Percentiles rank a stretch among this genome's conserved stretches.
Conservation (phyloP, 2,329 filamentous ascomycete species). For the Esteya vermicola region DNA sequence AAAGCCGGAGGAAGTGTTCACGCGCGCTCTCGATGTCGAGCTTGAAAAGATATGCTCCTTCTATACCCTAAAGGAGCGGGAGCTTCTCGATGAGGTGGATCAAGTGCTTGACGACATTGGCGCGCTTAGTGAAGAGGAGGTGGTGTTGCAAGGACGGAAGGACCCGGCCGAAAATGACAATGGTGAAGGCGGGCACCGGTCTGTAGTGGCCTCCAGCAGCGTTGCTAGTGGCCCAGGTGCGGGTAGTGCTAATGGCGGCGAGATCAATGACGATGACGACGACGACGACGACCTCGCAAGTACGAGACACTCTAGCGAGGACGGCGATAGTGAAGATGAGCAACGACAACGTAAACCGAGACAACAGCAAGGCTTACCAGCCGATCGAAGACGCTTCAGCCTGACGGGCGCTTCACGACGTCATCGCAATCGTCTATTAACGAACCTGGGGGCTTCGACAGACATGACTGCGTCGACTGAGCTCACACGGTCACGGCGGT, state of each 20-base stretch:
- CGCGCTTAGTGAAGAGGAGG: slow-evolving; percentile 47
- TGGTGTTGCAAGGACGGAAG: slow-evolving; percentile 13
- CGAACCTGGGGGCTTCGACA: slow-evolving; percentile 24
- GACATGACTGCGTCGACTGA: slow-evolving; percentile 52
- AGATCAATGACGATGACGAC: slow-evolving; percentile 15
- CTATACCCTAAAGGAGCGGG: slow-evolving; percentile 76
- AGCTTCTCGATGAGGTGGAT: slow-evolving; percentile 70
- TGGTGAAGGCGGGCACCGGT: not conserved
- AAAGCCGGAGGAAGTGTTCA: slow-evolving; percentile 72
- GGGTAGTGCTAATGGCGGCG: slow-evolving; percentile 4
- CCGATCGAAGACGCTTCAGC: not conserved
- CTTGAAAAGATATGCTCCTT: slow-evolving; percentile 90
- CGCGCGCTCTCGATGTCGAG: slow-evolving; percentile 69
- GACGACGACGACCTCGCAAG: slow-evolving; percentile 13
- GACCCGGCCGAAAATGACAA: not conserved
- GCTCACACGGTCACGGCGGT: slow-evolving; percentile 41
- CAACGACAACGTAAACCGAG: slow-evolving; percentile 17
- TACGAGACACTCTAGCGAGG: slow-evolving; percentile 37
- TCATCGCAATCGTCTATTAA: slow-evolving; percentile 4
- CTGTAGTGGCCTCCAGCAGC: too few species aligned
- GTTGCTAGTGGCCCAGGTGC: too few species aligned
- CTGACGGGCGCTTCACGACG: not conserved
- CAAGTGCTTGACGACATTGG: slow-evolving; percentile 63
- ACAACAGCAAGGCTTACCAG: slow-evolving; percentile 1
- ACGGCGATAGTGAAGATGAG: slow-evolving; percentile 47